Conservation (phyloP, 2,329 filamentous ascomycete species). For the Elsinoe australis region DNA sequence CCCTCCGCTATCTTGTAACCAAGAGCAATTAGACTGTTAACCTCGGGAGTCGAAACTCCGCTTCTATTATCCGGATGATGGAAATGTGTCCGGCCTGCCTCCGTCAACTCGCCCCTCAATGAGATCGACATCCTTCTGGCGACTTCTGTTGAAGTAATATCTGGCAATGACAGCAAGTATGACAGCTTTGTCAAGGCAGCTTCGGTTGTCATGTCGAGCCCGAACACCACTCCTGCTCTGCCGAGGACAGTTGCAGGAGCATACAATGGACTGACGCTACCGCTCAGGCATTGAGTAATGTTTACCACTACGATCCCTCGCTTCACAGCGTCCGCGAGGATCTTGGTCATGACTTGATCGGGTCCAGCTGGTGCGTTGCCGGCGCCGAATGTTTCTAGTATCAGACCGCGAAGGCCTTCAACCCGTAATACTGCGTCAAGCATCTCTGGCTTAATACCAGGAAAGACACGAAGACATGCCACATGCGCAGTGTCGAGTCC, state of each 20-base stretch:
- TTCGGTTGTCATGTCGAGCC: conserved; percentile 81
- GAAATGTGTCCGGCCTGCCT: conserved; percentile 64
- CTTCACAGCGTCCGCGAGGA: conserved; percentile 67
- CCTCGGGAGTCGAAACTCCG: conserved; percentile 45
- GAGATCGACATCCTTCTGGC: conserved; percentile 63
- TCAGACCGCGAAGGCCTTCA: conserved; percentile 68
- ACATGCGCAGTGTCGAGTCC: conserved; percentile 81
- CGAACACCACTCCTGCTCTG: conserved; percentile 78
- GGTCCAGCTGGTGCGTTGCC: conserved; percentile 81
- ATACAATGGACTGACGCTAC: conserved; percentile 36
- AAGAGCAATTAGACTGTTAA: conserved; percentile 64
- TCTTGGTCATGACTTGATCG: conserved; percentile 69
- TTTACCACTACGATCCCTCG: conserved; percentile 82
- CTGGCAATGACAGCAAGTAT: conserved; percentile 67
- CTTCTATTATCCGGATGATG: conserved; percentile 56
- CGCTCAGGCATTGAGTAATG: conserved; percentile 71
- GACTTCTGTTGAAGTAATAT: conserved; percentile 58
- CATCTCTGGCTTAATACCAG: conserved; percentile 90
- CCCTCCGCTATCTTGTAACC: conserved; percentile 73
- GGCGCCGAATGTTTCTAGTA: conserved; percentile 88
- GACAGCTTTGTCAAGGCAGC: conserved; percentile 86
- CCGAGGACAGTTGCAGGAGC: conserved; percentile 57
- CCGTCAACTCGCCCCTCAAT: conserved; percentile 78
- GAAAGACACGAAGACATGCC: conserved; percentile 81
- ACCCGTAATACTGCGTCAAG: conserved; percentile 73